phyloP scores from a whole-genome alignment of 306 rosid species.

The Glycine tomentella region DNA sequence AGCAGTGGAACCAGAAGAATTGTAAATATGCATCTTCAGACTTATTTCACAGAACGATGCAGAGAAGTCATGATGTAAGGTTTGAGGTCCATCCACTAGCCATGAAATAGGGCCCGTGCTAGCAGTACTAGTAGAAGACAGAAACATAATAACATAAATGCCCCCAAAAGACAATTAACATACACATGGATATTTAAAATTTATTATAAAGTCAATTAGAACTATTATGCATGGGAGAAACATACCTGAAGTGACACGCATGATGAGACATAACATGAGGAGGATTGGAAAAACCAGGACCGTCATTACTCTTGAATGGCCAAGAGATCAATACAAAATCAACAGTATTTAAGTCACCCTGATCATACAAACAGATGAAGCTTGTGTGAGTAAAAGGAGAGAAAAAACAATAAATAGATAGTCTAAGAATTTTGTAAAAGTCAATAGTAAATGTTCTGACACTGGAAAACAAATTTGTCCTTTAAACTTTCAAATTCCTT shows the following conservation, averaged over 20 bases:
- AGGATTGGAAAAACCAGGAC: slow-evolving; percentile 59
- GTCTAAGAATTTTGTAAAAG: slow-evolving; percentile 23
- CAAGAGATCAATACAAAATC: slow-evolving; percentile 86
- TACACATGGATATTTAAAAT: slow-evolving; percentile 22
- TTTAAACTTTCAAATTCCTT: neutral
- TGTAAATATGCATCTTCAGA: slow-evolving; percentile 76
- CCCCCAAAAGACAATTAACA: slow-evolving; percentile 18
- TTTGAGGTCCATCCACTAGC: slow-evolving; percentile 86
- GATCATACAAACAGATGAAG: slow-evolving; percentile 50
- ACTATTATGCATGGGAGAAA: slow-evolving; percentile 33
- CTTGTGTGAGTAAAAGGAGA: slow-evolving; percentile 24
- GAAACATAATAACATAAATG: slow-evolving; percentile 9
- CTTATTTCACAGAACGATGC: slow-evolving; percentile 74
- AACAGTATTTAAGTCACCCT: slow-evolving; percentile 69
- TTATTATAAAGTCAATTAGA: slow-evolving; percentile 33
- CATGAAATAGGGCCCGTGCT: slow-evolving; percentile 86
- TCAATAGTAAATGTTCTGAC: slow-evolving; percentile 33
- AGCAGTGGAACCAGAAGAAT: slow-evolving; percentile 65
- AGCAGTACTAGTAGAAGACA: slow-evolving; percentile 60
- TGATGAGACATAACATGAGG: slow-evolving; percentile 76
- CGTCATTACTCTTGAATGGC: slow-evolving; percentile 53
- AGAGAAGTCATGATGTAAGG: slow-evolving; percentile 75
- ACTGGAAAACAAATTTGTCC: slow-evolving; percentile 8
- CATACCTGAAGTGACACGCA: slow-evolving; percentile 89
- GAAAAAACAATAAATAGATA: neutral